Evolutionary conservation across 441 rosid genomes (phyloP), one percentile per base, ranked within the genome.

Genomic region (Eruca vesicaria): DNA sequence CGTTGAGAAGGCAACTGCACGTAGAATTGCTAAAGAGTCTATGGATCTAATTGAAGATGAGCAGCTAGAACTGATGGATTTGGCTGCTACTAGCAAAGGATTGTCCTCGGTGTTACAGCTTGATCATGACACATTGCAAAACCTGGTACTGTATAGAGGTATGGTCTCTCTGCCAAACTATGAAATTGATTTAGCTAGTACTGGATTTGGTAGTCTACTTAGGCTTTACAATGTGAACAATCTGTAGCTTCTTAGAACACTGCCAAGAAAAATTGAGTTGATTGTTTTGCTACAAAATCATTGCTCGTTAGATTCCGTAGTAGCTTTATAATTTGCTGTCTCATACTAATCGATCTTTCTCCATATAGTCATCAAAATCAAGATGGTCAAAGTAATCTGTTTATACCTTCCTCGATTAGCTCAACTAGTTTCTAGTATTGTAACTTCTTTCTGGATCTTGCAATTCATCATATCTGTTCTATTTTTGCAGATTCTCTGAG

Each of bases 41-140:
- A 89, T 92, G 95, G 99, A 91, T 85, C 98, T 96, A 71, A 84
- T 94, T 61, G 99, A 97, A 87, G 99, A 94, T 87, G 98, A 91
- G 73, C 98, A 91, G 76, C 85, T 94, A 81, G 99, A 97, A 78
- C 92, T 97, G 79, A 94, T 94, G 99, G 99, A 97, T 65, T 80
- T 97, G 86, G 97, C 97, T 75, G 98, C 98, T 83, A 82, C 81
- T 52, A 86, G 89, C 88, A 94, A 90, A 84, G 97, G 94, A 76
- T 75, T 90, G 56, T 63, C 85, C 32, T 90, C 98, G 48, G 82
- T 92, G 66, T 84, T 86, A 80, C 86, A 94, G 80, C 97, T 97
- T 35, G 96, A 88, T 69, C 91, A 90, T 35, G 93, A 94, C 65
- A 85, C 93, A 57, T 76, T 97, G 86, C 97, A 94, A 81, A 91